Percentiles rank a stretch among this genome's conserved stretches.
These are phyloP conservation scores for Oidiodendron maius DNA, from an alignment of 495 filamentous ascomycete genomes.

Conservation along the genomic window DNA sequence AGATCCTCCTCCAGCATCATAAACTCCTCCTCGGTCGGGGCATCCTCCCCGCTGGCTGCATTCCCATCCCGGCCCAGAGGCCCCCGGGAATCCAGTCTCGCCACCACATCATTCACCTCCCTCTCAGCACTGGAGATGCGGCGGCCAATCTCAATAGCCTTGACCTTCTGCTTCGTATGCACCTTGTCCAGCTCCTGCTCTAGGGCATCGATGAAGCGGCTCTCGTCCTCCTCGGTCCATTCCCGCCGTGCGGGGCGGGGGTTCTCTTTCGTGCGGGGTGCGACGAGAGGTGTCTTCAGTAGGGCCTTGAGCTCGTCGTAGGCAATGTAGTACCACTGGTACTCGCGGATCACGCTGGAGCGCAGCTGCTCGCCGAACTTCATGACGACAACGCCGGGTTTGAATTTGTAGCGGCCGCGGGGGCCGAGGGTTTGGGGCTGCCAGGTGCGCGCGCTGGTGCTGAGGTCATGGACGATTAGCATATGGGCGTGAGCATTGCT, in stretches of 20 bases:
- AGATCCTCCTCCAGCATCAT: conserved; percentile 89
- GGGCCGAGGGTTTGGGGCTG: conserved; percentile 21
- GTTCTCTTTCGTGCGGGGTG: conserved; percentile 37
- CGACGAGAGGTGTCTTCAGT: conserved; percentile 67
- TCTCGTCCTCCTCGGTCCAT: conserved; percentile 93
- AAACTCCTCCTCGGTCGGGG: conserved; percentile 80
- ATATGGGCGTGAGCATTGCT: no score
- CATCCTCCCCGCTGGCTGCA: conserved; percentile 41
- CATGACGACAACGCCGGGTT: conserved; percentile 33
- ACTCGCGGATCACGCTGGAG: conserved; percentile 89
- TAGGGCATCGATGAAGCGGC: conserved; percentile 75
- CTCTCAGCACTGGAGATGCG: conserved; percentile 80
- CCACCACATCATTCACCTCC: conserved; percentile 84
- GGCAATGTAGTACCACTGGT: conserved; percentile 93
- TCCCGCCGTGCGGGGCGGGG: conserved; percentile 51
- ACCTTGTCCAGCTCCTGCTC: conserved; percentile 95
- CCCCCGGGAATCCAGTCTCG: conserved; percentile 55
- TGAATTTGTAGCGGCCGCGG: conserved; percentile 30
- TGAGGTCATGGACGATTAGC: conserved; percentile 46
- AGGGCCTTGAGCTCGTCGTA: conserved; percentile 90
- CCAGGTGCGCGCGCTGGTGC: conserved; percentile 29
- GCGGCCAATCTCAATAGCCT: conserved; percentile 87
- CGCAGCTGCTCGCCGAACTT: conserved; percentile 97
- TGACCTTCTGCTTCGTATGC: conserved; percentile 91
- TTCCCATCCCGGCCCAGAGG: conserved; percentile 19